Conservation (phyloP, 768 basidiomycete species). For the Trametes maxima region DNA sequence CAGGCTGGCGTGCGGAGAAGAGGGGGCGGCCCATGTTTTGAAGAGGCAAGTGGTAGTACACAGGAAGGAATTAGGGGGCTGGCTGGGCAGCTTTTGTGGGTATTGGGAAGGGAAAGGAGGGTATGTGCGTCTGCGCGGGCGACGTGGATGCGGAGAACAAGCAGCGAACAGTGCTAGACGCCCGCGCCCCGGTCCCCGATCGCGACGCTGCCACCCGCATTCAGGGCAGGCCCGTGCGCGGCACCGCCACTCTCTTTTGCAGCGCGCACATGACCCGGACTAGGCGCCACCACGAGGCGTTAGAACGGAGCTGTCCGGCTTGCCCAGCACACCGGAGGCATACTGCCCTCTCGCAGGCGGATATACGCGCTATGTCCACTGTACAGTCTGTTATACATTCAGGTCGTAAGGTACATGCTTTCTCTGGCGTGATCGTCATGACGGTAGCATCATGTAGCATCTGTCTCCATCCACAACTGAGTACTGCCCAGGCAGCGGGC, state of each 20-base stretch:
- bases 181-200: neutral
- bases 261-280: slow-evolving; percentile 6
- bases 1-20: slow-evolving; percentile 23
- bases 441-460: too few species aligned
- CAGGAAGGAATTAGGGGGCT: slow-evolving; percentile 15
- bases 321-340: too few species aligned
- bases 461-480: too few species aligned
- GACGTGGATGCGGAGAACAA: slow-evolving; percentile 12
- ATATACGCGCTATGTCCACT: slow-evolving; percentile 14
- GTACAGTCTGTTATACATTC: slow-evolving; percentile 7
- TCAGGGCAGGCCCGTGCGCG: slow-evolving; percentile 24
- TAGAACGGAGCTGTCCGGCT: slow-evolving; percentile 2
- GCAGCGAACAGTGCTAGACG: neutral
- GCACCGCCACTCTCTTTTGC: slow-evolving; percentile 18
- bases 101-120: slow-evolving; percentile 16
- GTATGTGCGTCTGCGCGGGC: slow-evolving; percentile 7
- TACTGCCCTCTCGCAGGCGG: neutral
- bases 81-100: slow-evolving; percentile 26
- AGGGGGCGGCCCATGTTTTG: slow-evolving; percentile 28
- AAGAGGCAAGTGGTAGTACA: slow-evolving; percentile 17
- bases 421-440: neutral
- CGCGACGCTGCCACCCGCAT: slow-evolving; percentile 5
- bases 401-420: neutral
- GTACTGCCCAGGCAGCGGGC: too few species aligned
- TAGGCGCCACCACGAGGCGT: neutral